A percentile compares a stretch with the other conserved stretches of the same genome.
phyloP scores from a whole-genome alignment of 164 flowering plant species.

The Aristolochia fimbriata region DNA sequence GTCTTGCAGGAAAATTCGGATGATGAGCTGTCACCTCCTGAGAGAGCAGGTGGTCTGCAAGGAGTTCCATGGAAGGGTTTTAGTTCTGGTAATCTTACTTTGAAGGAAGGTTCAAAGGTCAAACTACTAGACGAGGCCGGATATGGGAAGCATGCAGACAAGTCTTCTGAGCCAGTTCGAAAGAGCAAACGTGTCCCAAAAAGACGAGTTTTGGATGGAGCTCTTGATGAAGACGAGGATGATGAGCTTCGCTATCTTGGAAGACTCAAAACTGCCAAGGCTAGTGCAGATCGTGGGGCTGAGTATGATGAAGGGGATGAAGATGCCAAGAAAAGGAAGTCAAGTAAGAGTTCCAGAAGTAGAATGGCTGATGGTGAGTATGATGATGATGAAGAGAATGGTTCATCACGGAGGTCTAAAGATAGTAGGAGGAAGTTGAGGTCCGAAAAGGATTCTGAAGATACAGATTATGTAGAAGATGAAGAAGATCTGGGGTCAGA shows the following conservation, averaged over 20 bases:
- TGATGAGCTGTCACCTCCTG: conserved; percentile 23
- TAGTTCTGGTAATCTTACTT: conserved; percentile 31
- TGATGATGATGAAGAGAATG: conserved; percentile 16
- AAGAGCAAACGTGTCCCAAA: conserved; percentile 84
- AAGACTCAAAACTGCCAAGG: conserved; percentile 51
- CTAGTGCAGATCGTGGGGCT: conserved; percentile 6
- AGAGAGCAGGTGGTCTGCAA: conserved; percentile 40
- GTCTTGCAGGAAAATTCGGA: conserved; percentile 39
- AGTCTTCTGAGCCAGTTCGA: conserved; percentile 45
- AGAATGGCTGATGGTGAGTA: conserved; percentile 15
- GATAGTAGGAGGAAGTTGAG: conserved; percentile 44
- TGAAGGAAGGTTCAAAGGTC: conserved; percentile 34
- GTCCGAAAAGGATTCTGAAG: conserved; percentile 38
- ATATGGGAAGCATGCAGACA: conserved; percentile 36
- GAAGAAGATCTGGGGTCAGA: conserved; percentile 39
- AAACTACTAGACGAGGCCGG: conserved; percentile 27
- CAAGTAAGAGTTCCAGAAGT: conserved; percentile 32
- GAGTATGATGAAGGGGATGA: conserved; percentile 41
- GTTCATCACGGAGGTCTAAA: conserved; percentile 20
- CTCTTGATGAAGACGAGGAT: conserved; percentile 70
- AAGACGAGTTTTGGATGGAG: conserved; percentile 54
- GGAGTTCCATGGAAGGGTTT: conserved; percentile 82
- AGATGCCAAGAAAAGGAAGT: conserved; percentile 33
- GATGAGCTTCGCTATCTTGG: conserved; percentile 85
- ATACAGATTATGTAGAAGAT: conserved; percentile 54